A percentile compares a stretch with the other conserved stretches of the same genome.
Conservation (phyloP, 257 asterid genomes). For the Eucommia ulmoides region DNA sequence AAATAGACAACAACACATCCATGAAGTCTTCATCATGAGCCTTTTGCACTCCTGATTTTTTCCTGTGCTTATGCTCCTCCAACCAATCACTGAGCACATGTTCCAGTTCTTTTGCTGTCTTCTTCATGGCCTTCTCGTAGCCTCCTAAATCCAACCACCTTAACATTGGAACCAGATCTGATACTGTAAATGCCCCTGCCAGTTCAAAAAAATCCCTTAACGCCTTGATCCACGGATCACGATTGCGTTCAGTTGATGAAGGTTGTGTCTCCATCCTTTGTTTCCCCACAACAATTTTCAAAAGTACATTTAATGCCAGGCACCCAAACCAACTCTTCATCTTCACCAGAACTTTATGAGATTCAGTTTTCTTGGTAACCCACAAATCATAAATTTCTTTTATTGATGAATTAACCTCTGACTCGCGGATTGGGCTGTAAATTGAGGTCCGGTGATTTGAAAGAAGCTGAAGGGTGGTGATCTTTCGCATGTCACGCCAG, state of each 20-base stretch:
- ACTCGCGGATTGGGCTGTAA: conserved; percentile 24
- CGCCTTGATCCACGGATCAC: conserved; percentile 19
- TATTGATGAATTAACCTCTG: conserved; percentile 20
- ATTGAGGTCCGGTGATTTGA: conserved; percentile 23
- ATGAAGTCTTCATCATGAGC: conserved; percentile 23
- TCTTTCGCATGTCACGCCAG: conserved; percentile 43
- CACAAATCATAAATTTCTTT: conserved; percentile 16
- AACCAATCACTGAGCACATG: conserved; percentile 32
- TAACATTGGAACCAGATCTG: conserved; percentile 39
- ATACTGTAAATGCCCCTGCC: conserved; percentile 34
- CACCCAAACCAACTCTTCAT: conserved; percentile 27
- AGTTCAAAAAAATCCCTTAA: conserved; percentile 27
- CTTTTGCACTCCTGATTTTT: not conserved
- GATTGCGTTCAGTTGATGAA: conserved; percentile 8
- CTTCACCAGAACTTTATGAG: conserved; percentile 3
- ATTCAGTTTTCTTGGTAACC: not conserved
- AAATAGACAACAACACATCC: conserved; percentile 35
- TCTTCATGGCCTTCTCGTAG: conserved; percentile 31
- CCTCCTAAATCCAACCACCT: conserved; percentile 63
- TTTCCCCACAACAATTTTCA: conserved; percentile 32
- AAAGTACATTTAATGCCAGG: conserved; percentile 24
- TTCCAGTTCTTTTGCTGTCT: conserved; percentile 23
- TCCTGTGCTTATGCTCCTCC: conserved; percentile 21
- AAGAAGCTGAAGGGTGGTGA: conserved; percentile 35
- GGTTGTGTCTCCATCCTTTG: conserved; percentile 10